Evolutionary conservation across 192 early-diverging fungal genomes (phyloP).

Genomic region (Entomortierella lignicola): DNA sequence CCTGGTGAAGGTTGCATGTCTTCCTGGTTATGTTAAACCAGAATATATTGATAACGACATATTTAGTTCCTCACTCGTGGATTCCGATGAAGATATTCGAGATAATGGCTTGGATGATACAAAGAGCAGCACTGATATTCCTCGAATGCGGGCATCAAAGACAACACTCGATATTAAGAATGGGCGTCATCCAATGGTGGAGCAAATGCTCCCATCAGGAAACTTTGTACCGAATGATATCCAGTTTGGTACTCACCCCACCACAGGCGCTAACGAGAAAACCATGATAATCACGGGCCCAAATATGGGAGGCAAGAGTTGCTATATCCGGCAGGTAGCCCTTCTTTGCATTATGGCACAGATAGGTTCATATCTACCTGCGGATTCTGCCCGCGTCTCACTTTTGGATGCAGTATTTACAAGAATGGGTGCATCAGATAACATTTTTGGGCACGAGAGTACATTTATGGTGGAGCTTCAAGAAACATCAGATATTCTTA

Average conservation of each 20-base stretch:
- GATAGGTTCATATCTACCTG: conserved; percentile 81
- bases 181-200: conserved; percentile 81
- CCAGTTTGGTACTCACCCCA: conserved; percentile 33
- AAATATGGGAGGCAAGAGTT: conserved; percentile 85
- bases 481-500: conserved; percentile 79
- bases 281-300: conserved; percentile 71
- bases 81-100: neutral
- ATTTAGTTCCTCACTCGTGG: neutral
- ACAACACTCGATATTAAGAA: conserved; percentile 64
- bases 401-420: conserved; percentile 79
- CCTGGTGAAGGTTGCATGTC: conserved; percentile 62
- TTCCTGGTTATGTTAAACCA: conserved; percentile 71
- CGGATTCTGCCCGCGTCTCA: conserved; percentile 68
- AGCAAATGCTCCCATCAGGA: conserved; percentile 55
- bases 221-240: conserved; percentile 76
- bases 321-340: conserved; percentile 74
- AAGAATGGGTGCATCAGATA: conserved; percentile 79
- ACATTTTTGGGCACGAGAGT: conserved; percentile 71
- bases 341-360: conserved; percentile 75
- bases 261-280: conserved; percentile 16
- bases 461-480: conserved; percentile 86
- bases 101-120: conserved; percentile 13
- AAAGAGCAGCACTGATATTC: neutral
- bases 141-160: neutral
- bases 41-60: conserved; percentile 56